phyloP scores from a whole-genome alignment of 1,284 basidiomycete species.

The Rhodotorula sp. region DNA sequence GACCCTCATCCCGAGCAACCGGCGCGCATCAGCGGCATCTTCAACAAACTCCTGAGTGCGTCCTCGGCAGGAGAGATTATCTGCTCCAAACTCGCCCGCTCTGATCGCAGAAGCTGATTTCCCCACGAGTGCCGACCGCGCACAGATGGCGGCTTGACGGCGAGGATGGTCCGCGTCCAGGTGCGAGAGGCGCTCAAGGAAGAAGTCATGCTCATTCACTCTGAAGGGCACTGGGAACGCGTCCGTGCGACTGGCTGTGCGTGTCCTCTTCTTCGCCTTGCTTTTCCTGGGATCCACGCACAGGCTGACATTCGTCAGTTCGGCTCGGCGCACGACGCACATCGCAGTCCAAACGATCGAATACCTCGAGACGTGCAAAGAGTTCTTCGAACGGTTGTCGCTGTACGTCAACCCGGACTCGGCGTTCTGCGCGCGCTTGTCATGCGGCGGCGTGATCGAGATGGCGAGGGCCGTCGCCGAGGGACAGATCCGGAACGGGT shows the following conservation, averaged over 20 bases:
- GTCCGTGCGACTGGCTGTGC: slow-evolving; percentile 73
- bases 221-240: slow-evolving; percentile 84
- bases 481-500: slow-evolving; percentile 75
- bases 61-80: accelerated
- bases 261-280: slow-evolving; percentile 45
- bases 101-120: too few species aligned
- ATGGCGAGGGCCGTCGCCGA: slow-evolving; percentile 82
- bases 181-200: slow-evolving; percentile 69
- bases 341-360: slow-evolving; percentile 32
- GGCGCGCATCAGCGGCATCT: slow-evolving; percentile 78
- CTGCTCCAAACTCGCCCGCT: background rate
- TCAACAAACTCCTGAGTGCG: slow-evolving; percentile 59
- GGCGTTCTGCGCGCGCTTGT: slow-evolving; percentile 77
- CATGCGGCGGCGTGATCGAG: slow-evolving; percentile 92
- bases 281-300: background rate
- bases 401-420: slow-evolving; percentile 88
- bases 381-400: slow-evolving; percentile 82
- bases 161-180: slow-evolving; percentile 72
- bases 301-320: background rate
- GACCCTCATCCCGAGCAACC: slow-evolving; percentile 80
- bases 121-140: background rate
- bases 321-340: background rate
- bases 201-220: slow-evolving; percentile 86
- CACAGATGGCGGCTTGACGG: slow-evolving; percentile 58
- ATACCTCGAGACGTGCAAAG: slow-evolving; percentile 45